Evolutionary conservation across 768 basidiomycete genomes (phyloP).

Genomic region (Hericium rajendrae): DNA sequence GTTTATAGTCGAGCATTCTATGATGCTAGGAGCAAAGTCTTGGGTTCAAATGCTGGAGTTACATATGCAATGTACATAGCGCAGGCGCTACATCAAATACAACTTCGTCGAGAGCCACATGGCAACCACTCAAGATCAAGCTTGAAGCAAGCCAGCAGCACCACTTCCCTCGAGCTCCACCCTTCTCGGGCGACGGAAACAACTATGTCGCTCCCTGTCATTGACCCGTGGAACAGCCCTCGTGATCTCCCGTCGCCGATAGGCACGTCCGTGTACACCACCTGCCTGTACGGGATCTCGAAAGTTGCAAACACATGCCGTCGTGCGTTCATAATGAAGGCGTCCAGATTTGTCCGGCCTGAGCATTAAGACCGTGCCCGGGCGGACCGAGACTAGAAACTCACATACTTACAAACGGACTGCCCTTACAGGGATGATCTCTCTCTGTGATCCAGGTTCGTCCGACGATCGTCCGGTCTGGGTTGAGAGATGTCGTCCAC

Average conservation of each 20-base stretch:
- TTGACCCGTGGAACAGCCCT: constrained; percentile 29
- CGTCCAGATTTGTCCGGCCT: constrained; percentile 40
- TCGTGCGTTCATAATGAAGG: constrained; percentile 51
- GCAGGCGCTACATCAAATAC: too few relatives aligned
- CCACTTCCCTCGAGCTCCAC: not conserved
- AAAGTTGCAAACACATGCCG: constrained; percentile 41
- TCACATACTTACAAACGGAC: constrained; percentile 24
- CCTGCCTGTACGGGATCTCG: constrained; percentile 36
- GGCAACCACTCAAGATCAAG: too few relatives aligned
- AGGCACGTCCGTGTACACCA: constrained; percentile 31
- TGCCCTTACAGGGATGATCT: constrained; percentile 39
- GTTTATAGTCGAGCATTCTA: too few relatives aligned
- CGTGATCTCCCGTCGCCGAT: constrained; percentile 33
- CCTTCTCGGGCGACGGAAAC: constrained; percentile 15
- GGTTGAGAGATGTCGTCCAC: constrained; percentile 55
- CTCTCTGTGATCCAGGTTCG: constrained; percentile 47
- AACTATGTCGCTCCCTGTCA: constrained; percentile 22
- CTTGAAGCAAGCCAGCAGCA: too few relatives aligned
- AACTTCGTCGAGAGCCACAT: too few relatives aligned
- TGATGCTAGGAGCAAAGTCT: too few relatives aligned
- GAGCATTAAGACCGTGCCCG: constrained; percentile 46
- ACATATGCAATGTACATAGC: too few relatives aligned
- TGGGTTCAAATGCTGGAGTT: too few relatives aligned
- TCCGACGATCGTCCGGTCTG: constrained; percentile 42
- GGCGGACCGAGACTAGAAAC: constrained; percentile 59